These are phyloP conservation scores for Arctium lappa DNA, from an alignment of 129 eudicot genomes.

Conservation along the genomic window DNA sequence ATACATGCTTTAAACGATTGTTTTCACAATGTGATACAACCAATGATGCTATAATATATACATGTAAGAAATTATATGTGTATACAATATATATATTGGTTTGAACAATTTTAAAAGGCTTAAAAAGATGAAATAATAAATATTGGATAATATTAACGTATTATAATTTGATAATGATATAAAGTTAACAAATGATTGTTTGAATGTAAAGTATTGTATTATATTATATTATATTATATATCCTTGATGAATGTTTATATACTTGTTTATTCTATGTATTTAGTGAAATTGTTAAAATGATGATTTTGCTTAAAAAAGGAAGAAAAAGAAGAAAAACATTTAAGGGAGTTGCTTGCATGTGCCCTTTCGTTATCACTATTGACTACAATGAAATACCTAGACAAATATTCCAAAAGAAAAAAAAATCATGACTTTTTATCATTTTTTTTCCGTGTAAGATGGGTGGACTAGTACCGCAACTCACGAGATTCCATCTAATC, in stretches of 20 bases:
- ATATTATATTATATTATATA: neutral
- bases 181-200: neutral
- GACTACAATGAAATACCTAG: conserved; percentile 14
- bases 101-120: no score
- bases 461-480: neutral
- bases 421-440: neutral
- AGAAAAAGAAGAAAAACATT: neutral
- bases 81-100: no score
- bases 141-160: no score
- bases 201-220: neutral
- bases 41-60: no score
- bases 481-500: neutral
- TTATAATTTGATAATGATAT: neutral
- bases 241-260: neutral
- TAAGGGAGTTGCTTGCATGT: conserved; percentile 27
- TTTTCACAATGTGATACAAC: no score
- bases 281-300: neutral
- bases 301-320: neutral
- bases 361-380: conserved; percentile 25
- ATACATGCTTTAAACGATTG: no score
- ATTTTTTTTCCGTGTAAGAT: neutral
- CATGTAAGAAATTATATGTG: no score
- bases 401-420: conserved; percentile 5
- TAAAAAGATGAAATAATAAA: no score
- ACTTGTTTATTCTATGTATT: neutral